A percentile compares a stretch with the other conserved stretches of the same genome.
Evolutionary conservation across 495 filamentous ascomycete species (phyloP).

Genomic region (Trichocladium antarcticum): DNA sequence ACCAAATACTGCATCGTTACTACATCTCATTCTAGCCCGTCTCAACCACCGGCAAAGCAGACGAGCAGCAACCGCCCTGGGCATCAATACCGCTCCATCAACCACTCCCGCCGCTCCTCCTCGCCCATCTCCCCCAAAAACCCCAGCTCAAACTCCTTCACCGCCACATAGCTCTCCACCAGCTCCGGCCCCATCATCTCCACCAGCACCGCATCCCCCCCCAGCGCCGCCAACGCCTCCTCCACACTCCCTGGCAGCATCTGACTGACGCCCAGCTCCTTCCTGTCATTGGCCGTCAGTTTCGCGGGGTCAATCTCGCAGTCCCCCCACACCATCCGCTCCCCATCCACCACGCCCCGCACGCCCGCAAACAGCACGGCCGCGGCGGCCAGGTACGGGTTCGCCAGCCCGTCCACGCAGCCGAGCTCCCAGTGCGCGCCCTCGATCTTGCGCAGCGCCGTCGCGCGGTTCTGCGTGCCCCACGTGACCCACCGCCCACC

Average conservation of each 20-base stretch:
- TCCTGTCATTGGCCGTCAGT: slow-evolving; percentile 40
- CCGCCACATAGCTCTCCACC: slow-evolving; percentile 47
- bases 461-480: slow-evolving; percentile 68
- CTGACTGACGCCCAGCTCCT: slow-evolving; percentile 41
- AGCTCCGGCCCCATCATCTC: slow-evolving; percentile 41
- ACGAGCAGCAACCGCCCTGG: background rate
- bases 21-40: background rate
- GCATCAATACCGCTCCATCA: slow-evolving; percentile 48
- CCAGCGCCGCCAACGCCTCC: slow-evolving; percentile 42
- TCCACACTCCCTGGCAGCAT: slow-evolving; percentile 43
- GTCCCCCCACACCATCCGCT: slow-evolving; percentile 43
- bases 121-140: slow-evolving; percentile 35
- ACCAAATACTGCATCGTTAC: background rate
- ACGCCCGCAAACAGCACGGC: slow-evolving; percentile 57
- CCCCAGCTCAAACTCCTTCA: slow-evolving; percentile 49
- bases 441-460: slow-evolving; percentile 51
- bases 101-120: slow-evolving; percentile 43
- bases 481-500: slow-evolving; percentile 63
- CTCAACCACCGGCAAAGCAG: background rate
- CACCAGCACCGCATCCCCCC: slow-evolving; percentile 34
- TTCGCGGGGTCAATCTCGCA: slow-evolving; percentile 46
- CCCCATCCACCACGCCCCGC: slow-evolving; percentile 42
- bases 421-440: slow-evolving; percentile 61
- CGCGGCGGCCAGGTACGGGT: slow-evolving; percentile 57
- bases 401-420: slow-evolving; percentile 59